Evolutionary conservation across 176 grass and related monocot species (phyloP), one percentile per base, ranked within the genome.

Genomic region (Carex myosuroides): DNA sequence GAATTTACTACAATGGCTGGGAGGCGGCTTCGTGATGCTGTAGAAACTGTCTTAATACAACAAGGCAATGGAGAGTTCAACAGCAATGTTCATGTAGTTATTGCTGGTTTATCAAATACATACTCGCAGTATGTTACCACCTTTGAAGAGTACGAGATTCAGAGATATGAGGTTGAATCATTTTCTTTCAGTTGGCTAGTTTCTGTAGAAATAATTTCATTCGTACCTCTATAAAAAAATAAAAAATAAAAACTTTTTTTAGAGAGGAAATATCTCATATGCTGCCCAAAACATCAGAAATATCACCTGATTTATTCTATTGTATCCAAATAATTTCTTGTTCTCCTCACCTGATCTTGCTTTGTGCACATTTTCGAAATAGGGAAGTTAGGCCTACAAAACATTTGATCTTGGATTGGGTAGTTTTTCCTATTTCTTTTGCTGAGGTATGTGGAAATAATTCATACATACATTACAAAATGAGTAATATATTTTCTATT

Each of bases 1-100:
- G 96, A 98, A 84, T 98, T 98, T 79, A 98, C 96, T 42, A 98
- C 96, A 64, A 95, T 98, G 96, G 88, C 96, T 39, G 93, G 96
- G 68, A 95, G 93, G 78, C 75, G 91, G 53, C 88, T 98, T n/a
- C 88, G 91, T 7, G 88, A 93, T 90, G 93, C 93, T 87, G 93
- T 98, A 4, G 91, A 87, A 81, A 82, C 66, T 86, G 89, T 92
- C 63, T 83, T 98, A 73, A 88, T 85, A 80, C 90, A 64, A 77
- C 60, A 85, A 35, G 87, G 82, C 53, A 85, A 85, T 66, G 83
- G 88, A 61, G 85, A 95, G 79, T 98, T 98, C 85, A 30, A 79
- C 86, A 80, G 41, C 39, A 84, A 87, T 86, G 85, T 95, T 81
- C 93, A 98, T 85, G 84, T 95, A 71, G 91, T 95, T 74, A 90